Conservation (phyloP, 495 filamentous ascomycete genomes). For the Cryomyces minteri region DNA sequence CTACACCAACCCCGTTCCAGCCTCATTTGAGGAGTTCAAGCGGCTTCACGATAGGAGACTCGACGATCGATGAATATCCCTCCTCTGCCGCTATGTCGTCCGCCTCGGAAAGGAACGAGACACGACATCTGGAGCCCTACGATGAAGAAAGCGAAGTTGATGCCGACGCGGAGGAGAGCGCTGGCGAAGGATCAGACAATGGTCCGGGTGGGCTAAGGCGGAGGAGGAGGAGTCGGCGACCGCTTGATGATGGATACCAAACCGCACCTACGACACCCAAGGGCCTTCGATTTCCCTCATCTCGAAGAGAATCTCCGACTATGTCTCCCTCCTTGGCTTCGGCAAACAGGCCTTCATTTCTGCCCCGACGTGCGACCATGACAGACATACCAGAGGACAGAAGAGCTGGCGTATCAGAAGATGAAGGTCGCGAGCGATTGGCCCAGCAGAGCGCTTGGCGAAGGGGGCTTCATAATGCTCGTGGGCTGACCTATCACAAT, state of each 20-base stretch:
- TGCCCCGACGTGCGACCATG: conserved; percentile 49
- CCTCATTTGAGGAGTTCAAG: too few species aligned
- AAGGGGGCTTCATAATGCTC: conserved; percentile 31
- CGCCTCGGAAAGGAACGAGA: too few species aligned
- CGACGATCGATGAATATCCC: too few species aligned
- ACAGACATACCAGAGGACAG: conserved; percentile 45
- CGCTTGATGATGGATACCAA: conserved; percentile 18
- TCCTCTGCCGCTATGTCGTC: too few species aligned
- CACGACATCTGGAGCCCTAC: too few species aligned
- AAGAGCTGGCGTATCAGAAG: conserved; percentile 65
- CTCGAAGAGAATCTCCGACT: conserved; percentile 10
- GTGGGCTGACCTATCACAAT: conserved; percentile 36
- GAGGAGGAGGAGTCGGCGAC: conserved; percentile 14
- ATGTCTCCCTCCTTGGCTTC: conserved; percentile 4
- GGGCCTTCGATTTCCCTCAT: conserved; percentile 11
- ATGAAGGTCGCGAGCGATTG: conserved; percentile 66
- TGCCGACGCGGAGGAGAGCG: conserved; percentile 23
- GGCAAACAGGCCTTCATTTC: conserved; percentile 28
- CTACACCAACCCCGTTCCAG: too few species aligned
- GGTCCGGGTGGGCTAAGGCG: conserved; percentile 7
- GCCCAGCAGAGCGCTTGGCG: conserved; percentile 36
- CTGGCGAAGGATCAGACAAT: conserved; percentile 11
- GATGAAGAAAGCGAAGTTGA: conserved; percentile 14
- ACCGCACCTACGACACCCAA: conserved; percentile 48
- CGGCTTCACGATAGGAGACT: too few species aligned